Percentiles rank a stretch among this genome's conserved stretches.
Conservation (phyloP, 2,329 filamentous ascomycete genomes). For the Trichocomaceae sp. region DNA sequence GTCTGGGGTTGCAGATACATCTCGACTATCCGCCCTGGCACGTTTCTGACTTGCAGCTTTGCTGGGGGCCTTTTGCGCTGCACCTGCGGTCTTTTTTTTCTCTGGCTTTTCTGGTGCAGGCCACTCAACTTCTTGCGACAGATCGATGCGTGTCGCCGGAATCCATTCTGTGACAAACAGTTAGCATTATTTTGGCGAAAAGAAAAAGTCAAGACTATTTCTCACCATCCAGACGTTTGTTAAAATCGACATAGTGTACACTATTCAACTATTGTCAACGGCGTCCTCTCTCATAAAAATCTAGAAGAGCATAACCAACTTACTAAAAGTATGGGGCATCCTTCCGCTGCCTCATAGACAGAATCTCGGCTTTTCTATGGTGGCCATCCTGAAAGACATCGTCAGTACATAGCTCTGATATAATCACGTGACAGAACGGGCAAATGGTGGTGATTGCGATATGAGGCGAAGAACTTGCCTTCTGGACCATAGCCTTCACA, state of each 20-base stretch:
- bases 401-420: conserved; percentile 12
- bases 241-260: conserved; percentile 98
- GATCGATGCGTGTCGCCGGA: conserved; percentile 70
- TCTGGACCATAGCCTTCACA: conserved; percentile 61
- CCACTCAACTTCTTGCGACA: conserved; percentile 91
- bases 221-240: conserved; percentile 65
- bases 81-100: conserved; percentile 65
- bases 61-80: conserved; percentile 46
- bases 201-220: background rate
- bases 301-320: conserved; percentile 17
- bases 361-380: conserved; percentile 84
- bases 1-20: conserved; percentile 53
- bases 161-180: conserved; percentile 72
- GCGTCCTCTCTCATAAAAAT: conserved; percentile 14
- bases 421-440: conserved; percentile 28
- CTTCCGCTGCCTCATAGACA: conserved; percentile 88
- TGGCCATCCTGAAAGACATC: conserved; percentile 58
- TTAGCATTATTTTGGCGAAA: conserved; percentile 18
- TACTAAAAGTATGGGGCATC: conserved; percentile 80
- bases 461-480: conserved; percentile 46
- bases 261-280: conserved; percentile 20
- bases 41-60: conserved; percentile 53
- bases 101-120: conserved; percentile 85
- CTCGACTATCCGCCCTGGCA: conserved; percentile 43
- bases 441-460: conserved; percentile 14